These are phyloP conservation scores for Yarrowia deformans DNA, from an alignment of 805 yeast genomes.

Conservation along the genomic window DNA sequence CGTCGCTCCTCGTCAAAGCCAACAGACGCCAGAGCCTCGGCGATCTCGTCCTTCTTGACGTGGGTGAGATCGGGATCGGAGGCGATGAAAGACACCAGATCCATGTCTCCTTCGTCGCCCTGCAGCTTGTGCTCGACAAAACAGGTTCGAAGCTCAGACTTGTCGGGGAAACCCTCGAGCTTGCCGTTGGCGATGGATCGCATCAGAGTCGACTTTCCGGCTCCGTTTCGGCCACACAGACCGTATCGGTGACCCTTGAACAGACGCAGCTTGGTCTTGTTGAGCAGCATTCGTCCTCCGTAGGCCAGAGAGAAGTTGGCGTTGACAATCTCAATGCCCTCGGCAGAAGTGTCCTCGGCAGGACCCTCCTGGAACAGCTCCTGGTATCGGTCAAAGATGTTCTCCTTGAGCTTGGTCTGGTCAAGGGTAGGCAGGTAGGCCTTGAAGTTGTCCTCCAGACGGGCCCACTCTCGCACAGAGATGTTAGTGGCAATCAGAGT, in stretches of 20 bases:
- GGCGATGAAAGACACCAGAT: constrained; percentile 85
- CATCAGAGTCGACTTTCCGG: constrained; percentile 97
- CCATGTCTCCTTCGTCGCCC: constrained; percentile 92
- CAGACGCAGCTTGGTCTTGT: constrained; percentile 87
- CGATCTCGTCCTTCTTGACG: constrained; percentile 72
- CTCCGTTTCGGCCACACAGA: constrained; percentile 98
- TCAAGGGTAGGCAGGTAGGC: constrained; percentile 55
- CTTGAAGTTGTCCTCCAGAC: constrained; percentile 53
- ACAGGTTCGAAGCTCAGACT: constrained; percentile 85
- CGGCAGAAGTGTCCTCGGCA: constrained; percentile 67
- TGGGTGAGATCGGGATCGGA: constrained; percentile 79
- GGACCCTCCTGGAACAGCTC: constrained; percentile 54
- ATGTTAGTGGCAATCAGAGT: constrained; percentile 48
- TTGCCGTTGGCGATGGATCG: constrained; percentile 96
- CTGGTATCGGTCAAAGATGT: constrained; percentile 49
- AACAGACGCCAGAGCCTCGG: constrained; percentile 78
- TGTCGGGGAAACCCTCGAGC: constrained; percentile 95
- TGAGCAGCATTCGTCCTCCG: constrained; percentile 95
- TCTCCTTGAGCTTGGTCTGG: constrained; percentile 50
- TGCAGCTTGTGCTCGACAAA: constrained; percentile 97
- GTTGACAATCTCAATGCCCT: constrained; percentile 90
- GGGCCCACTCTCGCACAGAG: constrained; percentile 52
- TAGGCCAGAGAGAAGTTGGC: constrained; percentile 95
- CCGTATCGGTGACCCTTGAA: constrained; percentile 97
- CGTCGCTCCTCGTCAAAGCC: constrained; percentile 93